Evolutionary conservation across 345 rosid species (phyloP).

Genomic region (Syzygium aromaticum): DNA sequence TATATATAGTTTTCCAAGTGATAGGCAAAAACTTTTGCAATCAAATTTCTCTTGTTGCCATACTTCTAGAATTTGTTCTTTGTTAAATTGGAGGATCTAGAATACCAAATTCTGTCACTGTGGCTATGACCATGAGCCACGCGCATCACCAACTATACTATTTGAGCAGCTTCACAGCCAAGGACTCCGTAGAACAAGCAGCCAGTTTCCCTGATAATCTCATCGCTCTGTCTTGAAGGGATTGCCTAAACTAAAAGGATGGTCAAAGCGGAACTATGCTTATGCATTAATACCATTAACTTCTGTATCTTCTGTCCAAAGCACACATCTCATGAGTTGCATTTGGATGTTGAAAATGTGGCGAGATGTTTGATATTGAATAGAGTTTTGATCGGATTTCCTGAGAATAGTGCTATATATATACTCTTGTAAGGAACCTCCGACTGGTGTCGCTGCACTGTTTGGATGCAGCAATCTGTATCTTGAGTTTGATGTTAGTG

Average conservation of each 20-base stretch:
- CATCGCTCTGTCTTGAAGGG: not conserved
- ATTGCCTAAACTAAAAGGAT: not conserved
- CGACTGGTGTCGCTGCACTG: not conserved
- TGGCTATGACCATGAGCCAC: not conserved
- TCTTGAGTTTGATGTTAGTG: not conserved
- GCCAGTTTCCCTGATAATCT: not conserved
- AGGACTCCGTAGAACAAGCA: not conserved
- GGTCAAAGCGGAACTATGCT: not conserved
- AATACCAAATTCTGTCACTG: not conserved
- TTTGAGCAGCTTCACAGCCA: not conserved
- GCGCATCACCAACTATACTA: not conserved
- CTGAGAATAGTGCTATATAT: not conserved
- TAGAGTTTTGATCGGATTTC: not conserved
- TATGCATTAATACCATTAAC: not conserved
- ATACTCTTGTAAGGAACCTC: fast-evolving
- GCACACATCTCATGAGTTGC: not conserved
- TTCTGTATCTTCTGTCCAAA: not conserved
- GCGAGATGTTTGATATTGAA: not conserved
- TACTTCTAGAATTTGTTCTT: not conserved
- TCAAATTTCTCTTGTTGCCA: not conserved
- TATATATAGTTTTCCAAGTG: not conserved
- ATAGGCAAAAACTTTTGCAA: not conserved
- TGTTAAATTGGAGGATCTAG: not conserved
- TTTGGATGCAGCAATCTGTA: not conserved
- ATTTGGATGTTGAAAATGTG: not conserved